Conservation (phyloP, 208 protist species). For the Leishmania lainsoni region DNA sequence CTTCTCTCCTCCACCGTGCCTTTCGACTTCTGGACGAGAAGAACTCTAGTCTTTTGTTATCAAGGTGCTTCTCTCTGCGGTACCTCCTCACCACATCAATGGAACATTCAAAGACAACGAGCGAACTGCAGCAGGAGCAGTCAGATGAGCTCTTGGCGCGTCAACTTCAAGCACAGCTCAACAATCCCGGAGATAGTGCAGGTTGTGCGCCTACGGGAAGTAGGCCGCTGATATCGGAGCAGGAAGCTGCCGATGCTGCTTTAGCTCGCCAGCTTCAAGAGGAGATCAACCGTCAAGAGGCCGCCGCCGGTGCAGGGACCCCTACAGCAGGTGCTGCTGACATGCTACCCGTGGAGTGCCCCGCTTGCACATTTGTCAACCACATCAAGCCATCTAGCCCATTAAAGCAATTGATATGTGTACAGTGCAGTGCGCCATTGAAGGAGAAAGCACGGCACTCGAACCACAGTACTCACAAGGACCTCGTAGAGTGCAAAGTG, state of each 20-base stretch:
- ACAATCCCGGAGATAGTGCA: slow-evolving; percentile 9
- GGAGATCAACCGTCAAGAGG: slow-evolving; percentile 31
- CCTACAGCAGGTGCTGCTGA: neutral
- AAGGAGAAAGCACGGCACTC: slow-evolving; percentile 7
- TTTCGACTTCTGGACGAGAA: neutral
- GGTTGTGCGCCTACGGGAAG: neutral
- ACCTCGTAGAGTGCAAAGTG: slow-evolving; percentile 49
- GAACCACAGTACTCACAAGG: slow-evolving; percentile 2
- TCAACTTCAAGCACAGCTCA: slow-evolving; percentile 65
- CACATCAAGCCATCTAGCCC: slow-evolving; percentile 37
- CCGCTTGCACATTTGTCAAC: slow-evolving; percentile 73
- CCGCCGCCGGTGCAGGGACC: neutral
- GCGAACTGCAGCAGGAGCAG: slow-evolving; percentile 52
- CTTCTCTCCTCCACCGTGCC: neutral
- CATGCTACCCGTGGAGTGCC: slow-evolving; percentile 37
- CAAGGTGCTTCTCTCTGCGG: neutral
- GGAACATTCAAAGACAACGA: slow-evolving; percentile 63
- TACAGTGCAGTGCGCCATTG: slow-evolving; percentile 54
- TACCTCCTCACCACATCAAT: neutral
- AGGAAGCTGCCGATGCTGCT: slow-evolving; percentile 34
- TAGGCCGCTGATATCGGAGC: neutral
- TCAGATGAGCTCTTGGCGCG: slow-evolving; percentile 60
- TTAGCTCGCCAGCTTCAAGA: slow-evolving; percentile 40
- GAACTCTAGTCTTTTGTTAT: neutral
- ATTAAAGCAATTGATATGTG: slow-evolving; percentile 47